phyloP scores from a whole-genome alignment of 305 asterid genomes.

The Lippia alba region DNA sequence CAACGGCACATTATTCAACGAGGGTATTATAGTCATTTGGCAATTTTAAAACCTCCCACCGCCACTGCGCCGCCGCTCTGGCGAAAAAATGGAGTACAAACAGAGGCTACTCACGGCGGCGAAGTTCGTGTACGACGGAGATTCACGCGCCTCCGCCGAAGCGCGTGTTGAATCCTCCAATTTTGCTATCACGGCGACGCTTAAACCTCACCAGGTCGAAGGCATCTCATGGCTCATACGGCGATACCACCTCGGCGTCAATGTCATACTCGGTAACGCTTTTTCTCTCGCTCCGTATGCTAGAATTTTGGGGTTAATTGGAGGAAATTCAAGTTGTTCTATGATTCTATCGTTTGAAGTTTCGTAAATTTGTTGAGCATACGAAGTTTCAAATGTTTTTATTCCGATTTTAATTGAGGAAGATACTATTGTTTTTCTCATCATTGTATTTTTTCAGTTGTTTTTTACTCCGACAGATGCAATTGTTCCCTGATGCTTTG shows the following conservation, averaged over 20 bases:
- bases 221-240: slow-evolving; percentile 90
- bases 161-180: slow-evolving; percentile 40
- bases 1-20: background rate
- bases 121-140: slow-evolving; percentile 67
- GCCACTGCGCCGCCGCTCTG: slow-evolving; percentile 25
- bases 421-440: slow-evolving; percentile 8
- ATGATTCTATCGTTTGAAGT: background rate
- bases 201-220: slow-evolving; percentile 85
- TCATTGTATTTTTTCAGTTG: background rate
- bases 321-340: background rate
- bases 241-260: slow-evolving; percentile 81
- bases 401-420: slow-evolving; percentile 4
- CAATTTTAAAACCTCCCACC: slow-evolving; percentile 24
- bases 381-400: slow-evolving; percentile 1
- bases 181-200: slow-evolving; percentile 64
- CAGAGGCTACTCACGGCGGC: slow-evolving; percentile 78
- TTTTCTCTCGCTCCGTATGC: background rate
- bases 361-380: background rate
- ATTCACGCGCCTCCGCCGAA: slow-evolving; percentile 43
- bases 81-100: slow-evolving; percentile 66
- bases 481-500: slow-evolving; percentile 9
- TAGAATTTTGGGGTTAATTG: background rate
- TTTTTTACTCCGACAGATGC: slow-evolving; percentile 22
- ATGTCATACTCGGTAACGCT: slow-evolving; percentile 81
- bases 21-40: slow-evolving; percentile 19